Base-by-base conservation (phyloP, 352 stramenopile species). In the Phytophthora capsici region DNA sequence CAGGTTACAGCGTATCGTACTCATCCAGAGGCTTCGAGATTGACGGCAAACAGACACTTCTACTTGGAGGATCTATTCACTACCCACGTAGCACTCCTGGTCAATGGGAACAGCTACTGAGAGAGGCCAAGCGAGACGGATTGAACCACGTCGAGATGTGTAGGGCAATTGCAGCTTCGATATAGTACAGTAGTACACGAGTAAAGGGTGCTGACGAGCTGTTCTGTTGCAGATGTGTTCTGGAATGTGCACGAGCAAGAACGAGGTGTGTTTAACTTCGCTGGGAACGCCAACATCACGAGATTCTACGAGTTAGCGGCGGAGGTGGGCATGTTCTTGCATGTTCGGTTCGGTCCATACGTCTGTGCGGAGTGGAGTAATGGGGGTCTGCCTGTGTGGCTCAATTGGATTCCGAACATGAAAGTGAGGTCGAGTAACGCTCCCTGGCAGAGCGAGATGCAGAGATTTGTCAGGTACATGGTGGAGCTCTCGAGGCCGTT, bases 71-170 rank as follows among this genome's bases (percentile, higher is more conserved):
- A 4, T 90, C 79, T n/a, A 85, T 93, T 38, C 78, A 89, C 55
- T 90, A 91, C 59, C 57, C 77, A 25, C 66, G 77, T 17, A 90
- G 76, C 52, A 81, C 78, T 32, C 59, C 61, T 0, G 72, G 41
- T 1, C 82, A 82, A 68, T 93, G 82, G 85, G 65, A 82, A 48
- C 58, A 83, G 37, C 37, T 89, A 30, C 57, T 93, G 34, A 64
- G 65, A 51, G 85, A 88, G 48, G 82, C 80, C 54, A 88, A 89
- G 59, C 70, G 81, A 53, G 85, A 91, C 57, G 81, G 85, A 38
- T 72, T 90, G n/a, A 93, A 93, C 57, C 76, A 89, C 37, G 51
- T 93, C 13, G 75, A 90, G 37, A 73, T 93, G 58, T 88, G 82
- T 93, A 81, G 41, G 84, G 71, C 1, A 32, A 32, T 32, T 38